Conservation (phyloP, 202 grass and related monocot species). For the Hordeum pubiflorum region DNA sequence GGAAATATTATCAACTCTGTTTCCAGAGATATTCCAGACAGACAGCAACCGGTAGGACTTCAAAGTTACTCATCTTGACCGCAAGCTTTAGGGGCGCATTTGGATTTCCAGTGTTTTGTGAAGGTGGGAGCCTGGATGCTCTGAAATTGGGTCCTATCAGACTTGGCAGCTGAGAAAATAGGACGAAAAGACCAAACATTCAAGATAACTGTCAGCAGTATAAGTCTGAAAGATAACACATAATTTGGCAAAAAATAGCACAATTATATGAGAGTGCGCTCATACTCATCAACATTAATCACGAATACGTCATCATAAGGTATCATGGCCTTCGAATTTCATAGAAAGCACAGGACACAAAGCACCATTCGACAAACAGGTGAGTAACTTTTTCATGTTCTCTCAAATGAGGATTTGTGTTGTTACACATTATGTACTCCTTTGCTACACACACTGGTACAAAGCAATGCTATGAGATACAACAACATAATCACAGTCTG, state of each 20-base stretch:
- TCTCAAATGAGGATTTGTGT: background rate
- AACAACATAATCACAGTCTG: conserved; percentile 33
- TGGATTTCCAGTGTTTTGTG: too few species aligned
- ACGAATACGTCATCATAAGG: background rate
- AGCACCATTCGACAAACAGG: background rate
- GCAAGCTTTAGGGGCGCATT: too few species aligned
- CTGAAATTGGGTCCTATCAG: too few species aligned
- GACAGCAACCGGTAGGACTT: too few species aligned
- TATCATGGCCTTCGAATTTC: background rate
- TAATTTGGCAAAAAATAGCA: background rate
- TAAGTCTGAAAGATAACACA: background rate
- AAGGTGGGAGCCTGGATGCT: too few species aligned
- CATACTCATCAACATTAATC: background rate
- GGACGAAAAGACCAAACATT: too few species aligned
- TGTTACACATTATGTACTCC: background rate
- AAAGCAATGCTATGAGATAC: conserved; percentile 39
- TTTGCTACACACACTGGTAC: background rate
- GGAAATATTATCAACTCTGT: too few species aligned
- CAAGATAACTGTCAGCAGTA: too few species aligned
- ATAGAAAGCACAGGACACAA: background rate
- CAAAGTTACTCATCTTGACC: too few species aligned
- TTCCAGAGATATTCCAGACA: too few species aligned
- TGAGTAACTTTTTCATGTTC: background rate
- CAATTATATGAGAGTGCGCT: background rate
- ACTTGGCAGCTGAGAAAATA: too few species aligned